phyloP scores from a whole-genome alignment of 352 stramenopile genomes.

The Pythium pyrilobum region DNA sequence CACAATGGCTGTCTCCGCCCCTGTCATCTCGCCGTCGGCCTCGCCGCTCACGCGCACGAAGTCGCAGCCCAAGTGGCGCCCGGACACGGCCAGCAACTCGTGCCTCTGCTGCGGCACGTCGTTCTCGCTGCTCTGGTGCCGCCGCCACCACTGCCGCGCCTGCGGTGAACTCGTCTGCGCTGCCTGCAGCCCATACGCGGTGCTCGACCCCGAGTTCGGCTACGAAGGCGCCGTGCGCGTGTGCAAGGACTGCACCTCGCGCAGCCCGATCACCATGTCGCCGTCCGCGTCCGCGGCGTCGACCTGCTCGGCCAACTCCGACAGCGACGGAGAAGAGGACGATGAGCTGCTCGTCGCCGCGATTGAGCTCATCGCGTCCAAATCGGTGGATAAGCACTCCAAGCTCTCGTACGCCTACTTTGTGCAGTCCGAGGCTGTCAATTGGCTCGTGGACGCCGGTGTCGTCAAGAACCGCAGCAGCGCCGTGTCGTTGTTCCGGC shows the following conservation, averaged over 20 bases:
- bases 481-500: constrained; percentile 49
- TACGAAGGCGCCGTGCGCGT: constrained; percentile 70
- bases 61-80: constrained; percentile 49
- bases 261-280: constrained; percentile 9
- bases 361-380: constrained; percentile 58
- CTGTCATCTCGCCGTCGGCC: constrained; percentile 4
- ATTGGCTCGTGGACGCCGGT: constrained; percentile 68
- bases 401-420: constrained; percentile 82
- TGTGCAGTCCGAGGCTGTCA: constrained; percentile 79
- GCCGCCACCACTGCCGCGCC: constrained; percentile 74
- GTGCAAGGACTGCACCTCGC: constrained; percentile 56
- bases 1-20: constrained; percentile 12
- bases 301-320: constrained; percentile 35
- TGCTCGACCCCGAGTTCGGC: constrained; percentile 51
- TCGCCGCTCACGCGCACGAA: constrained; percentile 14
- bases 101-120: constrained; percentile 60
- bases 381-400: constrained; percentile 66
- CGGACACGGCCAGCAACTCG: constrained; percentile 62
- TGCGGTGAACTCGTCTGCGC: constrained; percentile 75
- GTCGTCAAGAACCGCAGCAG: constrained; percentile 54
- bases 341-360: constrained; percentile 55
- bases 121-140: constrained; percentile 72
- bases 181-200: constrained; percentile 60
- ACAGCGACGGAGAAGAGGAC: constrained; percentile 42
- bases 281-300: constrained; percentile 17